phyloP scores from a whole-genome alignment of 2,329 filamentous ascomycete genomes.

The Epichloe sp. region DNA sequence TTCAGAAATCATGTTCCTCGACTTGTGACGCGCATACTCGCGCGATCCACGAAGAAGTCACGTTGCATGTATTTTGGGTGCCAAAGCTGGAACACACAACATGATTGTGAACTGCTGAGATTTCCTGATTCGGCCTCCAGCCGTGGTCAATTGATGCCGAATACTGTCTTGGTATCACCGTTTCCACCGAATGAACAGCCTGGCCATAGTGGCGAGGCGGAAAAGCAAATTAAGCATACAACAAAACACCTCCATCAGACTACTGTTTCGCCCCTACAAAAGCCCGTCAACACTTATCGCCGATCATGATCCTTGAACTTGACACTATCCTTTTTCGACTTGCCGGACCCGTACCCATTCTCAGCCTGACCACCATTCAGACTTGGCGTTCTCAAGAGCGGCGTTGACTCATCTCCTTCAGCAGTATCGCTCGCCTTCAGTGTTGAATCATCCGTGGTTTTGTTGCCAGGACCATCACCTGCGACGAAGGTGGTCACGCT shows the following conservation, averaged over 20 bases:
- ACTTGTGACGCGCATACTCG: no score
- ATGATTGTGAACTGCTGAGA: background rate
- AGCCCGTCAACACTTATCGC: background rate
- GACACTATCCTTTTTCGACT: constrained; percentile 3
- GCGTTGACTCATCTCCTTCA: constrained; percentile 7
- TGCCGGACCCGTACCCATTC: constrained; percentile 8
- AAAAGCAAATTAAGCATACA: background rate
- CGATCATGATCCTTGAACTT: background rate
- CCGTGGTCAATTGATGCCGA: background rate
- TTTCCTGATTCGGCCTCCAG: background rate
- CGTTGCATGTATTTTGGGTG: background rate
- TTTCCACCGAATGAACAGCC: background rate
- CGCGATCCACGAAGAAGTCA: no score
- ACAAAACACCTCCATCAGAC: background rate
- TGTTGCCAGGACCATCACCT: constrained; percentile 2
- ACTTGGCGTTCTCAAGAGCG: constrained; percentile 5
- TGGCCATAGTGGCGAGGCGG: background rate
- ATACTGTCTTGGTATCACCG: background rate
- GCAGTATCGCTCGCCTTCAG: background rate
- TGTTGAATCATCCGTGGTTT: constrained; percentile 2
- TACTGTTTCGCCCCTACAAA: background rate
- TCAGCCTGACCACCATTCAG: constrained; percentile 5
- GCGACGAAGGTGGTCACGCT: constrained; percentile 9
- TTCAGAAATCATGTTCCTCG: no score
- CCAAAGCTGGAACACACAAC: background rate